phyloP scores from a whole-genome alignment of 306 rosid species.

The Quercus engelmannii region DNA sequence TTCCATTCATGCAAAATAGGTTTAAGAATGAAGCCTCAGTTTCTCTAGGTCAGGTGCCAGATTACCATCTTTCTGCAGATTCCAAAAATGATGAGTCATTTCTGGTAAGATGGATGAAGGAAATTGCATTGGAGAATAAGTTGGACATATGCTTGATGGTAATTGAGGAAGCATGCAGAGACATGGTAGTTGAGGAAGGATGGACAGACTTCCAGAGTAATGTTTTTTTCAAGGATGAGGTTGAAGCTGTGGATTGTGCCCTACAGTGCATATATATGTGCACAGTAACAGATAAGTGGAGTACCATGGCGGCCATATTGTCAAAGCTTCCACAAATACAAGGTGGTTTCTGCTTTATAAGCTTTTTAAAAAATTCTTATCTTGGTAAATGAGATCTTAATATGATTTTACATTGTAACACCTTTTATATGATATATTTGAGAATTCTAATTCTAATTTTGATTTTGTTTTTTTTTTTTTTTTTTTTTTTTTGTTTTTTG shows the following conservation, averaged over 20 bases:
- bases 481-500: neutral
- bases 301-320: slow-evolving; percentile 69
- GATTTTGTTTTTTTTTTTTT: too few relatives aligned
- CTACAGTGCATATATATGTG: slow-evolving; percentile 88
- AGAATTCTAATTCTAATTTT: neutral
- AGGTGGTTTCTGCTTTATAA: slow-evolving; percentile 50
- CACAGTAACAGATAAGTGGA: slow-evolving; percentile 86
- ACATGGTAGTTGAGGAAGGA: slow-evolving; percentile 72
- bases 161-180: slow-evolving; percentile 79
- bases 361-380: slow-evolving; percentile 11
- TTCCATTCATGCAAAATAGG: slow-evolving; percentile 76
- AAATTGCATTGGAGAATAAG: slow-evolving; percentile 70
- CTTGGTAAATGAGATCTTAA: slow-evolving; percentile 19
- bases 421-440: neutral
- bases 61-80: slow-evolving; percentile 28
- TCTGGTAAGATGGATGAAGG: slow-evolving; percentile 92
- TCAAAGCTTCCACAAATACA: slow-evolving; percentile 77
- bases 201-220: slow-evolving; percentile 58
- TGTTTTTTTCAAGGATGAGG: slow-evolving; percentile 59
- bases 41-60: slow-evolving; percentile 30
- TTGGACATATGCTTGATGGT: slow-evolving; percentile 75
- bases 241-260: slow-evolving; percentile 82
- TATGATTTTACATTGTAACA: neutral
- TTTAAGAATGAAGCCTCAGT: slow-evolving; percentile 29
- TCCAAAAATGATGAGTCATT: slow-evolving; percentile 56